Base-by-base conservation (phyloP, 2,329 filamentous ascomycete species). In the Chaetothyriales sp. region DNA sequence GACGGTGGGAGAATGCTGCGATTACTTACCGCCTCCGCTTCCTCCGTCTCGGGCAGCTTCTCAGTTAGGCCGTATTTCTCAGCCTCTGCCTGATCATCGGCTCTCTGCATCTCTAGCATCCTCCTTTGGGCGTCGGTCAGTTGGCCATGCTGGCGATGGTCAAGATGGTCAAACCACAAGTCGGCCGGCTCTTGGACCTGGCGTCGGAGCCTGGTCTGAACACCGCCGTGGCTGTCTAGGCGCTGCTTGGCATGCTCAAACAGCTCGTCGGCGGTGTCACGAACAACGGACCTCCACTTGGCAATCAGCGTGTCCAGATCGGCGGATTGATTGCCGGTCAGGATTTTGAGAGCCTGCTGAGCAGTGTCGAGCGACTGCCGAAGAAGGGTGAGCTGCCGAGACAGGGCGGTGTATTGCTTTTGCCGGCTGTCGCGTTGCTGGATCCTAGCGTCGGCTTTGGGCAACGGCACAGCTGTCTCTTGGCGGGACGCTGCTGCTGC, bases 211-310 rank as follows among this genome's bases (percentile, higher is more conserved):
- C 76, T 83, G 5, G 73, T 78, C 37, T 69, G 66, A 43, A 82
- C 71, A 1, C 81, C 81, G 18, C 82, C 81, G 76, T 83, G 82
- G 58, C 75, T 69, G 60, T 78, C 71, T 37, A 85, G 73, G 50
- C 78, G 68, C 63, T 82, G 79, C 56, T 75, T 74, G 19, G 82
- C 78, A 18, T 71, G 67, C 20, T 68, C 72, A 64, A 83, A 86
- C 9, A 86, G 67, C 60, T 85, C 81, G 58, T 87, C 83, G 1
- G 83, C 83, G 5, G 81, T 82, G 48, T 73, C 68, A 56, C 81
- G 73, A 54, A 77, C 78, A 18, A 79, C 77, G 0, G 62, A 65
- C 46, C 72, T 77, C 84, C 84, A 88, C 63, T 77, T 82, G 2
- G 63, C 64, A 44, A 78, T 74, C 57, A 86, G 61, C 0, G 63